A percentile compares a stretch with the other conserved stretches of the same genome.
Evolutionary conservation across 1,284 basidiomycete genomes (phyloP).

Genomic region (Apiotrichum domesticum): DNA sequence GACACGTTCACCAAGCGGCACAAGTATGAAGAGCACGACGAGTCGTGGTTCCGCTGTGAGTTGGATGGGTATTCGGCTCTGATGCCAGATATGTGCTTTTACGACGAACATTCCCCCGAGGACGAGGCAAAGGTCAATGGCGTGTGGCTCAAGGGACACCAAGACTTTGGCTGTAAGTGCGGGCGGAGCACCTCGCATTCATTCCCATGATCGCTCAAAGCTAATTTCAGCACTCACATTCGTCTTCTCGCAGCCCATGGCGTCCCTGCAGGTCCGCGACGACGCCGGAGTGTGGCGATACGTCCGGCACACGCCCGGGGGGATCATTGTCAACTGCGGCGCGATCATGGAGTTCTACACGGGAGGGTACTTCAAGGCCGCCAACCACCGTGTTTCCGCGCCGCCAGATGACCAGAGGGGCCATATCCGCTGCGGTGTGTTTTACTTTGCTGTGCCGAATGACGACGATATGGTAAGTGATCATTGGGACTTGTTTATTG

Average conservation of each 20-base stretch:
- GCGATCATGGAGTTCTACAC: slow-evolving; percentile 30
- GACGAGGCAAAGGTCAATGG: slow-evolving; percentile 20
- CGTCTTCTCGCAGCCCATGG: slow-evolving; percentile 23
- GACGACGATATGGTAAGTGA: slow-evolving; percentile 32
- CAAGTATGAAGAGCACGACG: slow-evolving; percentile 21
- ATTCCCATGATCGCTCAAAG: neutral
- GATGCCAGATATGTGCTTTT: slow-evolving; percentile 21
- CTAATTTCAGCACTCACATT: neutral
- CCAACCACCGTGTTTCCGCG: slow-evolving; percentile 46
- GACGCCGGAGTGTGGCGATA: slow-evolving; percentile 22
- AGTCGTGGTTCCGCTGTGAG: slow-evolving; percentile 23
- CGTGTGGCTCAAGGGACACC: slow-evolving; percentile 26
- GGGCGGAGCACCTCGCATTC: neutral
- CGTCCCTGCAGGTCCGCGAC: slow-evolving; percentile 20
- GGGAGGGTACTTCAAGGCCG: slow-evolving; percentile 34
- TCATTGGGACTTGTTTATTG: neutral
- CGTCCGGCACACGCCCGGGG: slow-evolving; percentile 20
- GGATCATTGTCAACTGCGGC: slow-evolving; percentile 28
- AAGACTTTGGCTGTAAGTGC: slow-evolving; percentile 18
- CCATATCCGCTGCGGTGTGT: slow-evolving; percentile 42
- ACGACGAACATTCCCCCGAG: slow-evolving; percentile 21
- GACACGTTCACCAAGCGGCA: slow-evolving; percentile 23
- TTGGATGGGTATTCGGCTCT: neutral
- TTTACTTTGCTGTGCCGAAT: slow-evolving; percentile 48
- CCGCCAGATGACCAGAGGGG: slow-evolving; percentile 46